Evolutionary conservation across 371 early-diverging fungal species (phyloP), one percentile per base, ranked within the genome.

Genomic region (Haplosporangium sp.): DNA sequence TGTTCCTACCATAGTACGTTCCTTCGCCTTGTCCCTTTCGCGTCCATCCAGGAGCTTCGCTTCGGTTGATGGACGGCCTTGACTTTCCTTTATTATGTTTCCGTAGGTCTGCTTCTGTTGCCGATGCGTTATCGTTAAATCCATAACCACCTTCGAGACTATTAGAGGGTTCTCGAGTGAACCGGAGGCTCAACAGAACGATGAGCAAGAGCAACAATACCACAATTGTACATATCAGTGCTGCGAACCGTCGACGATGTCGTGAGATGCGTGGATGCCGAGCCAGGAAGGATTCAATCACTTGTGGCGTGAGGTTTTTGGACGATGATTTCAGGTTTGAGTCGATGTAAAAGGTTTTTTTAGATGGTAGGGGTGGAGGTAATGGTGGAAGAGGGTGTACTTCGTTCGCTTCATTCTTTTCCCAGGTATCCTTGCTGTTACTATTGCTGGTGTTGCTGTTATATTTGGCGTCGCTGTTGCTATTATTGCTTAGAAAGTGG

Each of bases 1-100:
- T 6, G 18, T 37, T 43, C 40, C 63, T 77, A 79, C 80, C 73
- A 52, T 86, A 83, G 47, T 58, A 83, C 1, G 87, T 86, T 11
- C 69, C 86, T 29, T 84, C 82, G 61, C 87, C 87, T 58, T 71
- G 57, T 12, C 80, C 80, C 0, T 37, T 8, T 4, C 12, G 14
- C 1, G 65, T 65, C 80, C 80, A 79, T 52, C 80, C 69, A n/a
- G 65, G 36, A 2, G 57, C 73, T 53, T 66, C 55, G 43, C 66
- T 69, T 8, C 40, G 62, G 40, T 79, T 79, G 47, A 79, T 69
- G 0, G 80, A 69, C 2, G 80, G 64, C 8, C 53, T 66, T 0
- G 61, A 13, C 5, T 65, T 64, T 6, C 69, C 73, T 8, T 40
- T 41, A 23, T 79, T 79, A 18, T 73, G 66, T 23, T 62, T 64